phyloP scores from a whole-genome alignment of 2,329 filamentous ascomycete genomes.

The Fusarium bulbicola region DNA sequence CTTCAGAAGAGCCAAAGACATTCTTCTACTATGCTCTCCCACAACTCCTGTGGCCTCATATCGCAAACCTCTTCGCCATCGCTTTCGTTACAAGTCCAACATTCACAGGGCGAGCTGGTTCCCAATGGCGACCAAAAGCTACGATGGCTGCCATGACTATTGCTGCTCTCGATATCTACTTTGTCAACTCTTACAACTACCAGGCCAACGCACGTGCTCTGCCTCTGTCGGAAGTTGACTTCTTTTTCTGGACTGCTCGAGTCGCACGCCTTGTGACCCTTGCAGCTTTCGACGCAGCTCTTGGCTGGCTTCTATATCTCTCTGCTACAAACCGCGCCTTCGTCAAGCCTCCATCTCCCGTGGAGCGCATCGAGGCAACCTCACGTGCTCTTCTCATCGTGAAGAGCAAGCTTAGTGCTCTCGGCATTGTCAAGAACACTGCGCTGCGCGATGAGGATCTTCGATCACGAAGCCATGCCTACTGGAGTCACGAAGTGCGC shows the following conservation, averaged over 20 bases:
- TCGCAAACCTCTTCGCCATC: slow-evolving; percentile 77
- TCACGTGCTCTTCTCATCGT: slow-evolving; percentile 66
- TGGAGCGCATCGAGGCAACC: slow-evolving; percentile 71
- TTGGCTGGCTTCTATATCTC: slow-evolving; percentile 76
- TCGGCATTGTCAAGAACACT: slow-evolving; percentile 83
- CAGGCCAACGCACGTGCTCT: slow-evolving; percentile 70
- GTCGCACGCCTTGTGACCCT: slow-evolving; percentile 71
- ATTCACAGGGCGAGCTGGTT: slow-evolving; percentile 70
- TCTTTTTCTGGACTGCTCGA: slow-evolving; percentile 76
- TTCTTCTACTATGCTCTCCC: slow-evolving; percentile 87
- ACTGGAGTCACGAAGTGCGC: slow-evolving; percentile 82
- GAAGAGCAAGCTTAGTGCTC: slow-evolving; percentile 74
- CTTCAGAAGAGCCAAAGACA: slow-evolving; percentile 69
- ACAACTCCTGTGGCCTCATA: slow-evolving; percentile 76
- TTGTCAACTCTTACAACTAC: slow-evolving; percentile 71
- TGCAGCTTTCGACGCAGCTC: slow-evolving; percentile 67
- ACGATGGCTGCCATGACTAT: slow-evolving; percentile 69
- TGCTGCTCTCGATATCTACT: slow-evolving; percentile 71
- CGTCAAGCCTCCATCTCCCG: slow-evolving; percentile 65
- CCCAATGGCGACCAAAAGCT: slow-evolving; percentile 76
- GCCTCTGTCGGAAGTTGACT: slow-evolving; percentile 70
- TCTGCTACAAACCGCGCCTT: slow-evolving; percentile 84
- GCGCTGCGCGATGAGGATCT: slow-evolving; percentile 77
- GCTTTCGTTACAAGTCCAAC: slow-evolving; percentile 77
- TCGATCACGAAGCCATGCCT: slow-evolving; percentile 71